Conservation (phyloP, 148 eudicot species). For the Beta vulgaris region DNA sequence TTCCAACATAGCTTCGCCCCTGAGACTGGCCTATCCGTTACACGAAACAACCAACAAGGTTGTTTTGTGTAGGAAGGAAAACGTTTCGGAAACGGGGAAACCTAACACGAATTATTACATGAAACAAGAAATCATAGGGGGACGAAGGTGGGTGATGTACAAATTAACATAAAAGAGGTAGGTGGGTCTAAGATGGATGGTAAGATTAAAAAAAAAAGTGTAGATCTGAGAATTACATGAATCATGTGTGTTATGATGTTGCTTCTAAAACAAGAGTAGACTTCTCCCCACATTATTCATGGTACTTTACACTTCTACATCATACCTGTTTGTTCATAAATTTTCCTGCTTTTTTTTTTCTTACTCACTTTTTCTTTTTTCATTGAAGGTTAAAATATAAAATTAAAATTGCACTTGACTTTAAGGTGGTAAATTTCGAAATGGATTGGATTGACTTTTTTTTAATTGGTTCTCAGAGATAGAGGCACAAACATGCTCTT, state of each 20-base stretch:
- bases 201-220: not conserved
- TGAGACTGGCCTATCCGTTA: too few species aligned
- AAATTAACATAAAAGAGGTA: too few species aligned
- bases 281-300: not conserved
- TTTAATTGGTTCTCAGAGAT: not conserved
- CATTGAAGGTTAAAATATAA: not conserved
- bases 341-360: not conserved
- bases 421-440: not conserved
- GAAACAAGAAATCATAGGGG: too few species aligned
- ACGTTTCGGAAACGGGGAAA: too few species aligned
- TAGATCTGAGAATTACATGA: constrained; percentile 14
- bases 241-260: constrained; percentile 17
- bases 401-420: constrained; percentile 12
- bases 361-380: not conserved
- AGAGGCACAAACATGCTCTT: constrained; percentile 4
- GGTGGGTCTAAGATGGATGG: not conserved
- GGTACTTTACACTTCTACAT: not conserved
- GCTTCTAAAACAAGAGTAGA: constrained; percentile 15
- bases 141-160: too few species aligned
- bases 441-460: constrained; percentile 13
- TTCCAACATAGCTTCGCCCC: too few species aligned
- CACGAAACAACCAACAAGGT: too few species aligned
- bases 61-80: too few species aligned
- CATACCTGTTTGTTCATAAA: not conserved
- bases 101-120: too few species aligned